phyloP scores from a whole-genome alignment of 2,329 filamentous ascomycete genomes.

The Exophiala viscosa region DNA sequence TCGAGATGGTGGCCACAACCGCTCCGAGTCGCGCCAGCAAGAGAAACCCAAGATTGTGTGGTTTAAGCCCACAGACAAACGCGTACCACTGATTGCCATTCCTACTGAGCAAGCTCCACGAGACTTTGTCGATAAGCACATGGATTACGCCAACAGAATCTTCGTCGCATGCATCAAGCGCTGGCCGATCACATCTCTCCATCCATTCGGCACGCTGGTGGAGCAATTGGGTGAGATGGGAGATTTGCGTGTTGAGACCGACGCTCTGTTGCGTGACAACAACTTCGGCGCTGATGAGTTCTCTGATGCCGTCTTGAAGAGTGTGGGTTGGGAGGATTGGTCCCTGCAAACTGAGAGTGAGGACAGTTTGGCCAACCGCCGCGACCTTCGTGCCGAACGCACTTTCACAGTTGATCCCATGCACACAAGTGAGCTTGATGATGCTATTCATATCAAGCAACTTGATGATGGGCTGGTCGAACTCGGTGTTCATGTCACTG shows the following conservation, averaged over 20 bases:
- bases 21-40: conserved; percentile 75
- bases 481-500: conserved; percentile 90
- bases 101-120: conserved; percentile 95
- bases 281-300: conserved; percentile 98
- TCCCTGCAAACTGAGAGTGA: conserved; percentile 79
- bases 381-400: conserved; percentile 84
- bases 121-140: conserved; percentile 97
- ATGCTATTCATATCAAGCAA: conserved; percentile 87
- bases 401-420: conserved; percentile 91
- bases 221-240: conserved; percentile 97
- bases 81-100: conserved; percentile 94
- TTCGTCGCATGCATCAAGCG: conserved; percentile 99
- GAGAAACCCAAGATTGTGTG: conserved; percentile 99
- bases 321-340: conserved; percentile 90
- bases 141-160: conserved; percentile 94
- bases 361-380: conserved; percentile 66
- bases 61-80: conserved; percentile 99
- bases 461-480: conserved; percentile 81
- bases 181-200: conserved; percentile 98
- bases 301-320: conserved; percentile 91
- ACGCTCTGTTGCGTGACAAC: conserved; percentile 94
- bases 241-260: conserved; percentile 94
- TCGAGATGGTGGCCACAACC: conserved; percentile 71
- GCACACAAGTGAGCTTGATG: conserved; percentile 80
- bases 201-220: conserved; percentile 95